These are phyloP conservation scores for Incumbomyces delicatus DNA, from an alignment of 2,329 filamentous ascomycete genomes.

Conservation along the genomic window DNA sequence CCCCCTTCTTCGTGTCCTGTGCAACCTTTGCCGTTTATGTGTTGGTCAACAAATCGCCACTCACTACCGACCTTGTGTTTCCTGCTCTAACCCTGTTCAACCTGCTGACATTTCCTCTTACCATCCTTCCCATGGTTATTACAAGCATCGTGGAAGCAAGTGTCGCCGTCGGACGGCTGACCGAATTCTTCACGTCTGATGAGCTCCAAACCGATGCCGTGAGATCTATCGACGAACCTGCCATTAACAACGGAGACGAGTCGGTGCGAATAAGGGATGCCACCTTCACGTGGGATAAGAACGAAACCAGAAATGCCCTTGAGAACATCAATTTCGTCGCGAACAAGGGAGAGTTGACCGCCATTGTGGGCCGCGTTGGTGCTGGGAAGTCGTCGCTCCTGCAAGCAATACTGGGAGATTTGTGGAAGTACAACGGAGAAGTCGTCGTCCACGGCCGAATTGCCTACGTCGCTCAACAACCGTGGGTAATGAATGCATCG, in stretches of 20 bases:
- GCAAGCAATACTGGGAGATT: slow-evolving; percentile 76
- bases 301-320: slow-evolving; percentile 58
- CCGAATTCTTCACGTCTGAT: slow-evolving; percentile 74
- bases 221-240: slow-evolving; percentile 51
- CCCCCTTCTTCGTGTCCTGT: slow-evolving; percentile 94
- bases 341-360: slow-evolving; percentile 85
- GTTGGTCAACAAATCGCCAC: slow-evolving; percentile 64
- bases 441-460: slow-evolving; percentile 72
- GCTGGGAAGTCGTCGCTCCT: slow-evolving; percentile 89
- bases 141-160: slow-evolving; percentile 89
- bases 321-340: slow-evolving; percentile 80
- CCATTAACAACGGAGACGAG: slow-evolving; percentile 71
- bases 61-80: slow-evolving; percentile 93
- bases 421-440: slow-evolving; percentile 79
- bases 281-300: slow-evolving; percentile 89
- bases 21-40: slow-evolving; percentile 94
- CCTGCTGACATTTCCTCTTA: slow-evolving; percentile 84
- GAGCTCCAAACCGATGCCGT: slow-evolving; percentile 85
- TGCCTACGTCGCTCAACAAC: slow-evolving; percentile 84
- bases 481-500: slow-evolving; percentile 97
- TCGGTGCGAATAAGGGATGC: slow-evolving; percentile 73
- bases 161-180: slow-evolving; percentile 82
- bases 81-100: slow-evolving; percentile 91
- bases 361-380: slow-evolving; percentile 88
- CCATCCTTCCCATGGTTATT: slow-evolving; percentile 94